Evolutionary conservation across 805 yeast genomes (phyloP).

Genomic region (Saturnispora gosingensis): DNA sequence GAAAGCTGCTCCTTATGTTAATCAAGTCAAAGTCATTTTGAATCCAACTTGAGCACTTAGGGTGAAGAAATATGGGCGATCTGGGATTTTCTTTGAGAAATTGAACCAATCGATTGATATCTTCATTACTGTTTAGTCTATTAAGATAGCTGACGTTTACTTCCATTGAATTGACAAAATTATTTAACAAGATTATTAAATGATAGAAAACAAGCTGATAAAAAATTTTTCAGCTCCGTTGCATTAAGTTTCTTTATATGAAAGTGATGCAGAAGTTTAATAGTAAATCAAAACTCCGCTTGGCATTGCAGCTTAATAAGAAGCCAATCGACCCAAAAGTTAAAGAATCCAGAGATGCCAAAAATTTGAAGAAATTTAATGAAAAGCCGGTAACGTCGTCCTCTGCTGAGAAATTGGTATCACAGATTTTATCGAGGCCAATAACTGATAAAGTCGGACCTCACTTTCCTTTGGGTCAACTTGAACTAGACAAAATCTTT

Average conservation of each 20-base stretch:
- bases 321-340: constrained; percentile 10
- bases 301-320: constrained; percentile 3
- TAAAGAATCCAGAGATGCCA: not conserved
- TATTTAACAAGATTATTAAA: not conserved
- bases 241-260: not conserved
- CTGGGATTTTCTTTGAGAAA: not conserved
- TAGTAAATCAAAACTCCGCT: constrained; percentile 2
- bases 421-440: constrained; percentile 15
- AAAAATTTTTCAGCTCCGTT: not conserved
- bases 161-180: not conserved
- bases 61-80: constrained; percentile 4
- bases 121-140: not conserved
- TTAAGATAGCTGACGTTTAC: constrained; percentile 1
- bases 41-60: not conserved
- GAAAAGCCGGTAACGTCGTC: constrained; percentile 18
- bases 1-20: not conserved
- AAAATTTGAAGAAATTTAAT: constrained; percentile 16
- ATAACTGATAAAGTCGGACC: constrained; percentile 20
- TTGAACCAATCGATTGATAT: not conserved
- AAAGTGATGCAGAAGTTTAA: not conserved
- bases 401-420: constrained; percentile 22
- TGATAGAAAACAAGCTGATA: not conserved
- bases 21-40: not conserved
- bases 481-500: constrained; percentile 21
- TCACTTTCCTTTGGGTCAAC: constrained; percentile 18